Base-by-base conservation (phyloP, 192 early-diverging fungal species). In the Coemansia sp. region DNA sequence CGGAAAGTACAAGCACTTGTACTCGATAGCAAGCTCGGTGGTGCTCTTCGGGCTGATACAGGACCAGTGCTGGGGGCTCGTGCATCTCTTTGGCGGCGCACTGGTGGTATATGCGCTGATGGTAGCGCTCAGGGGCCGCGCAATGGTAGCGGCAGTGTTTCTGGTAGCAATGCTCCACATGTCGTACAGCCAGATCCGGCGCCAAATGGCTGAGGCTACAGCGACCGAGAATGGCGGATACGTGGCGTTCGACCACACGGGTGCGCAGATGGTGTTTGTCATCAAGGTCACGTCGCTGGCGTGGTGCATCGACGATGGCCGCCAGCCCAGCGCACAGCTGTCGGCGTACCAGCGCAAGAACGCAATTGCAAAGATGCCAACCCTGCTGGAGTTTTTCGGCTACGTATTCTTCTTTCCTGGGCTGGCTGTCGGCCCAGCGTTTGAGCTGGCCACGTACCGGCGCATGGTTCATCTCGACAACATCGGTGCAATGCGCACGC, bases 251-350 rank as follows among this genome's bases (percentile, higher is more conserved):
- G 95, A 99, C 80, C 84, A 91, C 59, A 93, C 96, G 10, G 92
- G 93, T 13, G 92, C 94, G 2, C 91, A 95, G 75, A 99, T 99
- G 96, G 86, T 97, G 25, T 77, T 95, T 53, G 89, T 94, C n/a
- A 95, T 96, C 62, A 96, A 96, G 67, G 70, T 94, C 42, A 92
- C 94, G 20, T 88, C 89, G 10, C 93, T 92, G 81, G 94, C 93
- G 0, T 97, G 91, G 78, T 88, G 86, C 52, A 86, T 93, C 12
- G 82, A 86, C 66, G 95, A 97, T 66, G 94, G 93, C 26, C 86
- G 63, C n/a, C 60, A 74, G 52, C 13, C 20, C 21, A 21, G 69
- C 16, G 63, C 69, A 61, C 63, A 69, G 68, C n/a, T 67, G 45
- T 81, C 87, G 6, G 70, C 75, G 45, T 88, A 94, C 71, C 91